phyloP scores from a whole-genome alignment of 257 asterid species.

The Dorcoceras hygrometricum region DNA sequence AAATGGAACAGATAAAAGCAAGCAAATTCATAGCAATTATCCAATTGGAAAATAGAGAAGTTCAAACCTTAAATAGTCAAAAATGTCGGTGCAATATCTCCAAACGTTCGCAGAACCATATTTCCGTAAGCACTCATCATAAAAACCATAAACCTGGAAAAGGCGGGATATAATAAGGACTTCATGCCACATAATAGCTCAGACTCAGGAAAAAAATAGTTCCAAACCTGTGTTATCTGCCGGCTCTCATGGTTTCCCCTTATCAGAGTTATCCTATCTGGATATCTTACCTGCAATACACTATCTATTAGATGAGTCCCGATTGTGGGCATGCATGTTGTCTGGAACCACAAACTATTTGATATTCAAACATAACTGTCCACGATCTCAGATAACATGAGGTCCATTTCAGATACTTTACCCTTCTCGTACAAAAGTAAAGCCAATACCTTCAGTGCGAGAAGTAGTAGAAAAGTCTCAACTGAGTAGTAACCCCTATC shows the following conservation, averaged over 20 bases:
- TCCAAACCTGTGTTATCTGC: constrained; percentile 90
- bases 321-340: constrained; percentile 14
- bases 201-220: constrained; percentile 24
- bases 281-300: constrained; percentile 78
- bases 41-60: constrained; percentile 21
- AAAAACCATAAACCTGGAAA: constrained; percentile 91
- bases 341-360: constrained; percentile 5
- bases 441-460: constrained; percentile 76
- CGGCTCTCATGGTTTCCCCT: constrained; percentile 99
- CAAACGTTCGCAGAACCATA: constrained; percentile 93
- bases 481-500: constrained; percentile 97
- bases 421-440: constrained; percentile 13
- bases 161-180: constrained; percentile 23
- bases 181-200: constrained; percentile 13
- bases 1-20: constrained; percentile 10
- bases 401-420: background rate
- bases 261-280: constrained; percentile 93
- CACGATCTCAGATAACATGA: constrained; percentile 8
- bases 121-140: constrained; percentile 96
- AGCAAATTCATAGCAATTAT: constrained; percentile 12
- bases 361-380: background rate
- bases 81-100: constrained; percentile 98
- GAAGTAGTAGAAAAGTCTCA: constrained; percentile 92
- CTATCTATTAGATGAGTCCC: constrained; percentile 24
- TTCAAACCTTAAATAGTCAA: constrained; percentile 86